These are phyloP conservation scores for Fusarium verrucosum DNA, from an alignment of 2,329 filamentous ascomycete genomes.

Conservation along the genomic window DNA sequence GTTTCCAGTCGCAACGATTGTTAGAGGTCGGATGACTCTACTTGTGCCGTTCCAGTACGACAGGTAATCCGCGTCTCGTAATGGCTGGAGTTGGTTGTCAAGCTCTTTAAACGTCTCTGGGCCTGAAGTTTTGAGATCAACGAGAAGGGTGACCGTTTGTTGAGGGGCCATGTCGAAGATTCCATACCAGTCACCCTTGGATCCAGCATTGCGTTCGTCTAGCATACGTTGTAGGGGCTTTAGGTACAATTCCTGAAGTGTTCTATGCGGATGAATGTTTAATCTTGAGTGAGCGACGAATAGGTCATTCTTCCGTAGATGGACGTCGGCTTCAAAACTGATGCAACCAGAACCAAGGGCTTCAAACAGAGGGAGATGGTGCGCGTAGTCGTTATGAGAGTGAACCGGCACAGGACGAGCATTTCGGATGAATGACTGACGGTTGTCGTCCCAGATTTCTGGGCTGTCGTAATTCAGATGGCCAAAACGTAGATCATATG, in stretches of 20 bases:
- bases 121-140: slow-evolving; percentile 14
- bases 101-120: background rate
- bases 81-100: background rate
- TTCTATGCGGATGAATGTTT: background rate
- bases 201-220: background rate
- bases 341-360: slow-evolving; percentile 17
- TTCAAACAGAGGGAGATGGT: slow-evolving; percentile 15
- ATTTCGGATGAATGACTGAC: slow-evolving; percentile 13
- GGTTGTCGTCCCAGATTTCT: slow-evolving; percentile 15
- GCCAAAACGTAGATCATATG: slow-evolving; percentile 19
- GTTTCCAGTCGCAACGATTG: slow-evolving; percentile 5
- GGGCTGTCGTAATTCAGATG: slow-evolving; percentile 8
- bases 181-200: background rate
- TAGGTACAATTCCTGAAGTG: background rate
- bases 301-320: background rate
- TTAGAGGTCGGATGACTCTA: slow-evolving; percentile 5
- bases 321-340: slow-evolving; percentile 18
- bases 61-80: slow-evolving; percentile 6
- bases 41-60: slow-evolving; percentile 22
- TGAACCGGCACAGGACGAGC: slow-evolving; percentile 8
- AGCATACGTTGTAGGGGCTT: slow-evolving; percentile 15
- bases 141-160: slow-evolving; percentile 4
- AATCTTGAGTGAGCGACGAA: slow-evolving; percentile 8
- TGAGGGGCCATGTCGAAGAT: background rate
- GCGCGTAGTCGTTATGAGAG: slow-evolving; percentile 23